A percentile compares a stretch with the other conserved stretches of the same genome.
These are phyloP conservation scores for Gyrodon lividus DNA, from an alignment of 768 basidiomycete genomes.

Conservation along the genomic window DNA sequence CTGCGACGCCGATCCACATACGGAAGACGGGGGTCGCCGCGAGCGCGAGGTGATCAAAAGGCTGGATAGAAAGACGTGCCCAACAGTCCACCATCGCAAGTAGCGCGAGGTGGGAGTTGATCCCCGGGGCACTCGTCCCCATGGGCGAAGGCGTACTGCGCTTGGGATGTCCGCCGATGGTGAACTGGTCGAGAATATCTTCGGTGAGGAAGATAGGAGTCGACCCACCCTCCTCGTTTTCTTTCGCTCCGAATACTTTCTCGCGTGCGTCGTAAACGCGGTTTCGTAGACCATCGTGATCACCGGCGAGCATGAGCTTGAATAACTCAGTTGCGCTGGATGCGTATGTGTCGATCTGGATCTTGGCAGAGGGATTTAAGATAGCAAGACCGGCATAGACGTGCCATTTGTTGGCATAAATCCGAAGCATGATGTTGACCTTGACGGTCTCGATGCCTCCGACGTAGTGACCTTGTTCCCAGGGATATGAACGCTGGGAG, in stretches of 20 bases:
- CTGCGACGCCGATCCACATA: conserved; percentile 95
- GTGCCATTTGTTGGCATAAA: conserved; percentile 98
- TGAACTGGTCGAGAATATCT: conserved; percentile 85
- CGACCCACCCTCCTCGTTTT: conserved; percentile 24
- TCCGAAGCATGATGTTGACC: conserved; percentile 91
- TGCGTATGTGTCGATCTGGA: conserved; percentile 91
- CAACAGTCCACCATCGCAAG: conserved; percentile 99
- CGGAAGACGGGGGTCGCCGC: conserved; percentile 97
- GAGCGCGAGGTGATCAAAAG: conserved; percentile 86
- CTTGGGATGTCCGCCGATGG: conserved; percentile 52
- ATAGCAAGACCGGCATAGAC: conserved; percentile 99
- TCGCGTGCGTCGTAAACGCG: conserved; percentile 75
- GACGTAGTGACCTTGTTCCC: conserved; percentile 94
- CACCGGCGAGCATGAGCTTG: conserved; percentile 84
- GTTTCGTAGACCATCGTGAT: conserved; percentile 54
- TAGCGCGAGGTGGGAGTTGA: conserved; percentile 90
- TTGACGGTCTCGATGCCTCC: conserved; percentile 98
- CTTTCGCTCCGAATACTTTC: conserved; percentile 65
- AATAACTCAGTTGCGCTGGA: conserved; percentile 84
- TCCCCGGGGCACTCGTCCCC: conserved; percentile 25
- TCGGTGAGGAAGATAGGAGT: conserved; percentile 81
- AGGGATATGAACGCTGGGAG: conserved; percentile 74
- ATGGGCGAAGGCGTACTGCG: conserved; percentile 8
- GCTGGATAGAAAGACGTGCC: conserved; percentile 83
- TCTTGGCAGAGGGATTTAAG: conserved; percentile 85